These are phyloP conservation scores for Calcarisporium arbuscula DNA, from an alignment of 2,329 filamentous ascomycete genomes.

Conservation along the genomic window DNA sequence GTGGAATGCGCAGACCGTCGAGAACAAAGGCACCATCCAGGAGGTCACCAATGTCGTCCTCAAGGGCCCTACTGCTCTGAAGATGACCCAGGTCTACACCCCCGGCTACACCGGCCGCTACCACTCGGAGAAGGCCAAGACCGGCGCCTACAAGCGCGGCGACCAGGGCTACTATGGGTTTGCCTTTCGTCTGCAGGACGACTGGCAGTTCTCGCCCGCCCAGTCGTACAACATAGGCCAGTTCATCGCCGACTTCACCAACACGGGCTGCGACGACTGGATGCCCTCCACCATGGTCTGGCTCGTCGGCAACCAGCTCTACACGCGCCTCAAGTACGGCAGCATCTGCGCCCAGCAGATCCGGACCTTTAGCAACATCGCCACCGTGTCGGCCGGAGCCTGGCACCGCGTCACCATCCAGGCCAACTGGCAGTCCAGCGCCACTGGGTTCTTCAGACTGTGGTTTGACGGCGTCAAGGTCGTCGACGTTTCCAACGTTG, in stretches of 20 bases:
- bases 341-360: slow-evolving; percentile 15
- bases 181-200: slow-evolving; percentile 36
- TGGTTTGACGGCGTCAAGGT: slow-evolving; percentile 42
- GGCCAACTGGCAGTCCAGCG: slow-evolving; percentile 36
- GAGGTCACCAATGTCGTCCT: slow-evolving; percentile 34
- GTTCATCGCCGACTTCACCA: slow-evolving; percentile 42
- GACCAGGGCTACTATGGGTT: slow-evolving; percentile 44
- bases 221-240: slow-evolving; percentile 43
- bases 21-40: slow-evolving; percentile 35
- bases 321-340: slow-evolving; percentile 28
- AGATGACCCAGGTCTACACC: slow-evolving; percentile 39
- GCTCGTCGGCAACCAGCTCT: slow-evolving; percentile 35
- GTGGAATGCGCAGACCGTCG: slow-evolving; percentile 31
- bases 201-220: slow-evolving; percentile 38
- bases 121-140: slow-evolving; percentile 39
- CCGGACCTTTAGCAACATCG: slow-evolving; percentile 19
- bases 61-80: slow-evolving; percentile 30
- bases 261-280: slow-evolving; percentile 36
- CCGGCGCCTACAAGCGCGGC: slow-evolving; percentile 36
- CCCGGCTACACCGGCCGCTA: slow-evolving; percentile 35
- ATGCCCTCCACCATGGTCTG: slow-evolving; percentile 44
- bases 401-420: slow-evolving; percentile 43
- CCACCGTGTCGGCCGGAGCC: slow-evolving; percentile 32
- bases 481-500: slow-evolving; percentile 27
- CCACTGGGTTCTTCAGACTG: slow-evolving; percentile 36